Percentiles rank a stretch among this genome's conserved stretches.
Conservation (phyloP, 1,284 basidiomycete species). For the Microstroma glucosiphilum region DNA sequence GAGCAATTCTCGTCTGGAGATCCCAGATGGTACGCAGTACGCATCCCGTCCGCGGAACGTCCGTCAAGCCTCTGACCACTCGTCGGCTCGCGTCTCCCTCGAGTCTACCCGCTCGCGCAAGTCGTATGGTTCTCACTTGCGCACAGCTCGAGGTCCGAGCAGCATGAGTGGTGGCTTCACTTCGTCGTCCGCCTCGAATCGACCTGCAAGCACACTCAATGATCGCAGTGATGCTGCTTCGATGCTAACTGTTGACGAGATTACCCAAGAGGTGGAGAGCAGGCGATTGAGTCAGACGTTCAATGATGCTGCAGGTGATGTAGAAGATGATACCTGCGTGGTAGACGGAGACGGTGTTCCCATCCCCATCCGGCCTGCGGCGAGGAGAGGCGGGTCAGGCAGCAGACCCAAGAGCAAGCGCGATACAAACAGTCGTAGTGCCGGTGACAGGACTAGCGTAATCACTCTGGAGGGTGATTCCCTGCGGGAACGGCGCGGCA, state of each 20-base stretch:
- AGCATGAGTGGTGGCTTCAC: neutral
- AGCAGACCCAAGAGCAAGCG: neutral
- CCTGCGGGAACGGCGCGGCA: neutral
- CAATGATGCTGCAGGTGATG: neutral
- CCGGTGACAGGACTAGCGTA: neutral
- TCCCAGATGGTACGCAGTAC: neutral
- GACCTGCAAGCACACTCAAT: conserved; percentile 15
- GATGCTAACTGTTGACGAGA: conserved; percentile 91
- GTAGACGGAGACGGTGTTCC: conserved; percentile 49
- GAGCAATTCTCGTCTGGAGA: conserved; percentile 8
- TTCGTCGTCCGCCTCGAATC: neutral
- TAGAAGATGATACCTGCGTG: conserved; percentile 20
- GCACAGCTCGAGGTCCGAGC: conserved; percentile 16
- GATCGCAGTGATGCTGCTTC: conserved; percentile 83
- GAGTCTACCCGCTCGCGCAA: conserved; percentile 13
- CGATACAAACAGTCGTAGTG: neutral
- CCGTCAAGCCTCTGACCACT: neutral
- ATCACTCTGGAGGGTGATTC: neutral
- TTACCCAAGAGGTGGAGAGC: conserved; percentile 91
- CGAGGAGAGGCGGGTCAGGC: neutral
- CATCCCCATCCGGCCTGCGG: conserved; percentile 17
- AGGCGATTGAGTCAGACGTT: conserved; percentile 57
- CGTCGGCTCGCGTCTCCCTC: neutral
- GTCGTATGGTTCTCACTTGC: conserved; percentile 27
- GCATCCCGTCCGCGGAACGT: neutral